Evolutionary conservation across 1,284 basidiomycete genomes (phyloP), one percentile per base, ranked within the genome.

Genomic region (Agaricales sp.): DNA sequence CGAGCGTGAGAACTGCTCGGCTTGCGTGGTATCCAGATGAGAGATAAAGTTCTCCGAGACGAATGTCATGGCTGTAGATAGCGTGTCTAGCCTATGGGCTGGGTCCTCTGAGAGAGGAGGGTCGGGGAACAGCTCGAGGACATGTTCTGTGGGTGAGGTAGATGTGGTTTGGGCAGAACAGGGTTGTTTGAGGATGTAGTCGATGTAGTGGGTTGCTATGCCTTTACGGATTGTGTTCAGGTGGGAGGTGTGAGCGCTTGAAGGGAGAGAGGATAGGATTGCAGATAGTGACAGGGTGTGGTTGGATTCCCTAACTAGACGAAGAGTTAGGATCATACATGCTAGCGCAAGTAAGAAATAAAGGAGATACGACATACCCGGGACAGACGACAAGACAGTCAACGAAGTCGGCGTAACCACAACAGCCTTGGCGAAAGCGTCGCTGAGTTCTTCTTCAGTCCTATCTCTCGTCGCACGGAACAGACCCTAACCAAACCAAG

Each of bases 401-500:
- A 86, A 56, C 51, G 73, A 69, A 6, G 68, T 69, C 1, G 74
- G 61, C 4, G 74, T 70, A 22, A 83, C 58, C 1, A 68, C 57
- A 19, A 90, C 62, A 55, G 78, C 71, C 53, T 77, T 72, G 13
- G 71, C 63, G 56, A 78, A 88, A 1, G 82, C 82, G 48, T 86
- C 79, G 53, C 71, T 75, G 16, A 90, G 67, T 55, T 87, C 80
- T 52, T 89, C 87, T 57, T 86, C 80, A 3, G 77, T 64, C 24
- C 75, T 35, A 35, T 35, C 30, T 54, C 70, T 72, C 6, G 75
- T 63, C 1, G 75, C 72, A 50, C 71, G 70, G 52, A 77, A 72
- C 55, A 68, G 75, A 46, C 67, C 69, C 84, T 87, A 55, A 11
- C 13, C 43, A 41, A 45, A 6, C 38, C 41, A 48, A 45, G 49